Evolutionary conservation across 2,329 filamentous ascomycete species (phyloP), one percentile per base, ranked within the genome.

Genomic region (Alternaria triticimaculans): DNA sequence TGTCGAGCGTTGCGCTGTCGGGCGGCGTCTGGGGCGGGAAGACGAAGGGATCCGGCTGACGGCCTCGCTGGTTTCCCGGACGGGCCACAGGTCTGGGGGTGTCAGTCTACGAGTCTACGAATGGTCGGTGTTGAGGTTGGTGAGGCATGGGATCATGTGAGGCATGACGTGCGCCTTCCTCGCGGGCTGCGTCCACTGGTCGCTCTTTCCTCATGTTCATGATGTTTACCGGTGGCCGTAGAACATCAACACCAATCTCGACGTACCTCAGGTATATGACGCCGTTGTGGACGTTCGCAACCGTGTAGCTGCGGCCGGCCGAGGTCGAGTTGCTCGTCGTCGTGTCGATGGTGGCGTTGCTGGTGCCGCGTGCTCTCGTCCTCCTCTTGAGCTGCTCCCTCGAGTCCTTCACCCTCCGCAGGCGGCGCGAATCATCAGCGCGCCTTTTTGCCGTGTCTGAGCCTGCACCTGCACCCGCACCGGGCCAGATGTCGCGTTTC

Each of bases 231-330:
- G 50, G 23, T 37, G 33, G 33, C 33, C 15, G 15, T n/a, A 37
- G 33, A n/a, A 37, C 33, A n/a, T n/a, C 60, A 51, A 28, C 55
- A 48, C 44, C 45, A 48, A 20, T 5, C 18, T 23, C 33, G 9
- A 28, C 74, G 58, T 81, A 83, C 77, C 82, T 81, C 61, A 84
- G 77, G 69, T 84, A 84, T 57, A 85, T 80, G 57, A 81, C 80
- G 63, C 83, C 83, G 74, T 82, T 80, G 70, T 82, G 80, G 54
- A 85, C 80, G 70, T 84, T 84, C 28, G 79, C 81, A 26, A 84
- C 83, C 4, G 82, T 83, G 71, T 84, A 84, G 60, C 82, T 79
- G 60, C 80, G 76, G 23, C 79, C 78, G 44, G 71, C 69, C 8
- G 69, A 66, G 41, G 73, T 75, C 58, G 75, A 68, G 63, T 46